Conservation (phyloP, 345 rosid genomes). For the Limnanthes douglasii region DNA sequence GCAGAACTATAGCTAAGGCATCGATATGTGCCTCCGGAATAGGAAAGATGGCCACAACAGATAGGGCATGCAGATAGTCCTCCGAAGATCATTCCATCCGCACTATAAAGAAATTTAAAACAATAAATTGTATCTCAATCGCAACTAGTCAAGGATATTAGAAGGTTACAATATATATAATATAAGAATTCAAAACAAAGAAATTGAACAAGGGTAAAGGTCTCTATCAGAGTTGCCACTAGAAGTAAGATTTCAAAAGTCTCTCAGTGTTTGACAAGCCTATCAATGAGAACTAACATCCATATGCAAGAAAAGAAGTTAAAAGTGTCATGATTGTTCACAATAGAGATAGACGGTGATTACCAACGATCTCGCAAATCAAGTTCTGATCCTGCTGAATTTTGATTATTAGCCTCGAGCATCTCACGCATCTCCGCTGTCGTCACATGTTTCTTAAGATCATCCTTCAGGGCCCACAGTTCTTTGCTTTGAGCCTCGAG, state of each 20-base stretch:
- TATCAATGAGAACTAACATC: too few relatives aligned
- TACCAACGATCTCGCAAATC: conserved; percentile 87
- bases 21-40: conserved; percentile 61
- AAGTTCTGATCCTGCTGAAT: conserved; percentile 75
- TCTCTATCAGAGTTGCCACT: too few relatives aligned
- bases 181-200: too few relatives aligned
- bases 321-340: too few relatives aligned
- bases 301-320: too few relatives aligned
- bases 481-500: conserved; percentile 70
- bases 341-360: conserved; percentile 8
- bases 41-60: conserved; percentile 61
- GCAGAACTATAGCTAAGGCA: conserved; percentile 67
- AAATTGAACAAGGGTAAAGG: too few relatives aligned
- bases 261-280: neutral
- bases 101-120: conserved; percentile 42
- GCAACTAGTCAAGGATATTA: too few relatives aligned
- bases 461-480: conserved; percentile 83
- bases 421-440: conserved; percentile 65
- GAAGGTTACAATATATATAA: too few relatives aligned
- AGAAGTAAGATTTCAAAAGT: conserved; percentile 2
- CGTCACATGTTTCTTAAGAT: conserved; percentile 59
- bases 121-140: too few relatives aligned
- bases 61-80: conserved; percentile 56
- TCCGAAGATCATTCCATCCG: conserved; percentile 97
- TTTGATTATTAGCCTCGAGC: conserved; percentile 68